A percentile compares a stretch with the other conserved stretches of the same genome.
Evolutionary conservation across 2,329 filamentous ascomycete species (phyloP).

Genomic region (Alternaria brassicae): DNA sequence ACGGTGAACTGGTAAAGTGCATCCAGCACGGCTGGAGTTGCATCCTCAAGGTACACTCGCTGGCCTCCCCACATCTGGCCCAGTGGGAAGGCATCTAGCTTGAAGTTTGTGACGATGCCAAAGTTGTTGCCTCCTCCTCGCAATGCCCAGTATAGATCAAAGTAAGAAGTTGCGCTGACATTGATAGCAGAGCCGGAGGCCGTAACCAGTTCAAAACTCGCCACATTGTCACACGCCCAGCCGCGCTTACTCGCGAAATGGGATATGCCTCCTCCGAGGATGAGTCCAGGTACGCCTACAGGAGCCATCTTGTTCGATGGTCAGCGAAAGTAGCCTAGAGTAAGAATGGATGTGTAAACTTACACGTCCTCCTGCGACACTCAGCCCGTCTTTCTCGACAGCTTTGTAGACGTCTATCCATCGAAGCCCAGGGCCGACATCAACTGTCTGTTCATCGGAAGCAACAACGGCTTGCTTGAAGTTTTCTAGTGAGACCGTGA

Average conservation of each 20-base stretch:
- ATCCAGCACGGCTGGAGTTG: conserved; percentile 19
- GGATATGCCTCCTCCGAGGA: conserved; percentile 36
- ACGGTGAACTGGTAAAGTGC: conserved; percentile 24
- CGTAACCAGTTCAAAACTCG: conserved; percentile 24
- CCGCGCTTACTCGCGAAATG: conserved; percentile 32
- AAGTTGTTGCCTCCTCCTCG: conserved; percentile 44
- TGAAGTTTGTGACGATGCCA: conserved; percentile 42
- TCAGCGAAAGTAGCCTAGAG: neutral
- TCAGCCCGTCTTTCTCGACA: conserved; percentile 31
- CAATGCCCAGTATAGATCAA: conserved; percentile 49
- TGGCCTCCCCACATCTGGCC: conserved; percentile 36
- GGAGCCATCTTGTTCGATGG: conserved; percentile 5
- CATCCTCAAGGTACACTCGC: conserved; percentile 17
- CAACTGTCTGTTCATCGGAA: conserved; percentile 29
- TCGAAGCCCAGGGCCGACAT: conserved; percentile 35
- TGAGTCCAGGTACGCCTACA: conserved; percentile 40
- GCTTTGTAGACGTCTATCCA: conserved; percentile 41
- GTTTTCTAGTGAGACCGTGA: conserved; percentile 52
- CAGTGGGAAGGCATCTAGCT: conserved; percentile 25
- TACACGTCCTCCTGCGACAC: conserved; percentile 35
- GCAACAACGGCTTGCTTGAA: conserved; percentile 38
- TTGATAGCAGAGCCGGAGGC: conserved; percentile 21
- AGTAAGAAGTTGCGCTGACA: conserved; percentile 31
- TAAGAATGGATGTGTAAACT: neutral
- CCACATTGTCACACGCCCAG: conserved; percentile 41